phyloP scores from a whole-genome alignment of 139 green algal species.

The Mychonastes homosphaera region DNA sequence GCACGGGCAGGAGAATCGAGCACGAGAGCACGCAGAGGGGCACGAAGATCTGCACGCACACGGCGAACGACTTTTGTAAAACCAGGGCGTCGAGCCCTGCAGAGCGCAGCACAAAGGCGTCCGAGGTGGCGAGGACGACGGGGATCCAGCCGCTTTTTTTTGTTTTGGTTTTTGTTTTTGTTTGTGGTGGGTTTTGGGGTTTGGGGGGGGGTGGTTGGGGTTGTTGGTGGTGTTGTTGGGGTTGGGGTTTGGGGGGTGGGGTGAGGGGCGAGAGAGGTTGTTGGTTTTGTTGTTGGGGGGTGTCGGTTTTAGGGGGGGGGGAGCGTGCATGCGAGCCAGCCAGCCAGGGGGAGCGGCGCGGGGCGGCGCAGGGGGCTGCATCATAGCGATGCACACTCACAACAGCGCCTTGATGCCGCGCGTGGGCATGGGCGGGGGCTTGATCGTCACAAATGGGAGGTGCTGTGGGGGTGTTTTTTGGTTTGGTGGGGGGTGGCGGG shows the following conservation, averaged over 20 bases:
- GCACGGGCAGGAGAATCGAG: slow-evolving; percentile 16
- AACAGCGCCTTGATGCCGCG: neutral
- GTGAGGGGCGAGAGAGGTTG: too few relatives aligned
- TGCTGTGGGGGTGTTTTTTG: neutral
- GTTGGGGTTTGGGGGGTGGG: too few relatives aligned
- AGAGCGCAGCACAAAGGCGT: slow-evolving; percentile 9
- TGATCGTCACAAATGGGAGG: slow-evolving; percentile 5
- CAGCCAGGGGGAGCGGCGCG: too few relatives aligned
- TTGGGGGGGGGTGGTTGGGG: too few relatives aligned
- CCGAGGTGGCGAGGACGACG: slow-evolving; percentile 4
- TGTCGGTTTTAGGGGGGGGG: too few relatives aligned
- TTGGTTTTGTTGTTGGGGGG: too few relatives aligned
- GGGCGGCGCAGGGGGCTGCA: too few relatives aligned
- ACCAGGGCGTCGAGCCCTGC: slow-evolving; percentile 20
- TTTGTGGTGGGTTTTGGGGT: too few relatives aligned
- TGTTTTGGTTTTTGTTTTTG: too few relatives aligned
- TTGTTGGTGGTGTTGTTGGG: too few relatives aligned
- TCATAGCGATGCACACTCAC: too few relatives aligned
- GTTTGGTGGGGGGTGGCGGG: neutral
- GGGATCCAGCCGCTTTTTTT: slow-evolving; percentile 18
- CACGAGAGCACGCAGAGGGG: slow-evolving; percentile 5
- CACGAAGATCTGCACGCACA: slow-evolving; percentile 16
- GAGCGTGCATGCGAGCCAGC: too few relatives aligned
- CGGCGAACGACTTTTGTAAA: slow-evolving; percentile 6
- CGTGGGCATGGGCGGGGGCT: slow-evolving; percentile 2